phyloP scores from a whole-genome alignment of 2,329 filamentous ascomycete species.

The Pyricularia sp. region DNA sequence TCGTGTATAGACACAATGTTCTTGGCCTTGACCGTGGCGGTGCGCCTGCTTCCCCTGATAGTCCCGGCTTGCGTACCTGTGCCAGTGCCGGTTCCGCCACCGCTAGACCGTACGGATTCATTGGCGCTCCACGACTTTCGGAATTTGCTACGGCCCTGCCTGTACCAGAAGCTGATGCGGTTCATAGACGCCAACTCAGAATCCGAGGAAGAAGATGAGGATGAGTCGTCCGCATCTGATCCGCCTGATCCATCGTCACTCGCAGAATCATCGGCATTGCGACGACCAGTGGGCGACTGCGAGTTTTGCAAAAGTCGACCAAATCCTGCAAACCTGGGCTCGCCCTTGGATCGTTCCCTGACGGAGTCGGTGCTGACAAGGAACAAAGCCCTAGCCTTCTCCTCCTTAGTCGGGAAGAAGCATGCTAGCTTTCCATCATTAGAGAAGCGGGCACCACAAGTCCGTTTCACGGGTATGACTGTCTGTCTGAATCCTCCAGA shows the following conservation, averaged over 20 bases:
- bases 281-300: constrained; percentile 33
- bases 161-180: constrained; percentile 48
- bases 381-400: constrained; percentile 43
- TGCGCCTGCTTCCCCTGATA: constrained; percentile 36
- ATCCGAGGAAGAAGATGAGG: constrained; percentile 43
- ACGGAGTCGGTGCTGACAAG: constrained; percentile 30
- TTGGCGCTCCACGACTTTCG: constrained; percentile 47
- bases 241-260: constrained; percentile 40
- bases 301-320: constrained; percentile 43
- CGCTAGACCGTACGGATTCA: constrained; percentile 49
- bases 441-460: constrained; percentile 52
- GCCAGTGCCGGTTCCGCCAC: constrained; percentile 49
- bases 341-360: constrained; percentile 40
- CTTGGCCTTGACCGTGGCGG: constrained; percentile 36
- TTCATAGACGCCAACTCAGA: constrained; percentile 56
- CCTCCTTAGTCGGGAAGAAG: constrained; percentile 61
- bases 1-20: constrained; percentile 69
- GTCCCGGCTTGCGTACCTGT: constrained; percentile 49
- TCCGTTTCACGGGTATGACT: constrained; percentile 20
- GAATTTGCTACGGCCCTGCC: constrained; percentile 36
- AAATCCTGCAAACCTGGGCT: constrained; percentile 49
- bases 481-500: constrained; percentile 2
- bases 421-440: constrained; percentile 54
- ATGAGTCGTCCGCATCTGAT: constrained; percentile 37
- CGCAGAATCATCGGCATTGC: constrained; percentile 39